Base-by-base conservation (phyloP, 2,329 filamentous ascomycete species). In the Myotisia sp. region DNA sequence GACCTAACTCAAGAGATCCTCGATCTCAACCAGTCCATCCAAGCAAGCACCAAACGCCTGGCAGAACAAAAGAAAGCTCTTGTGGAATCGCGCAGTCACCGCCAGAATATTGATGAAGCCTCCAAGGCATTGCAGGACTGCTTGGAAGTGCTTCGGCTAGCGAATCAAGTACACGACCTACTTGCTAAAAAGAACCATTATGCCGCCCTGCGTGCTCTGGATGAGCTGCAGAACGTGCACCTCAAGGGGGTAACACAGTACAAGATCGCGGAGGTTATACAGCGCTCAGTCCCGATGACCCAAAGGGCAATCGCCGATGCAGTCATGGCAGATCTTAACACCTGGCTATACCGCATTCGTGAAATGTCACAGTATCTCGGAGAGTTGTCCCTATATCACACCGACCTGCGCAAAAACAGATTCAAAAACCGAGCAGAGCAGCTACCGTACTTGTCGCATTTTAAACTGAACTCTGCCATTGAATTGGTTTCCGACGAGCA, bases 311-410 rank as follows among this genome's bases (percentile, higher is more conserved):
- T 98, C 37, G 87, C 87, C 3, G 87, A 95, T 58, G 85, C 86
- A 9, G 90, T 98, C 45, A 95, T 95, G 84, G 80, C 74, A 2
- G 90, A 98, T 57, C 62, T 98, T 36, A 95, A 95, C 52, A 94
- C 85, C 1, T 98, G 90, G 90, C 67, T 98, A 6, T 98, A 80
- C 50, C 77, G 83, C 14, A 92, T 98, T 42, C 76, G 90, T 48
- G 90, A 98, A 56, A 92, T 85, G 12, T 94, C 90, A 1, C 87
- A 94, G 47, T 94, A 93, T 43, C 63, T 98, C 5, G 90, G 90
- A 3, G 90, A 98, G 54, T 83, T 98, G 5, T 86, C 90, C 3
- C 92, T 98, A 52, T 95, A 92, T 51, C 85, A 95, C 51, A 98
- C 90, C 0, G 81, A 94, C 47, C 72, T 92, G 52, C 75, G 90